phyloP scores from a whole-genome alignment of 179 eudicot species.

The Spinacia oleracea region DNA sequence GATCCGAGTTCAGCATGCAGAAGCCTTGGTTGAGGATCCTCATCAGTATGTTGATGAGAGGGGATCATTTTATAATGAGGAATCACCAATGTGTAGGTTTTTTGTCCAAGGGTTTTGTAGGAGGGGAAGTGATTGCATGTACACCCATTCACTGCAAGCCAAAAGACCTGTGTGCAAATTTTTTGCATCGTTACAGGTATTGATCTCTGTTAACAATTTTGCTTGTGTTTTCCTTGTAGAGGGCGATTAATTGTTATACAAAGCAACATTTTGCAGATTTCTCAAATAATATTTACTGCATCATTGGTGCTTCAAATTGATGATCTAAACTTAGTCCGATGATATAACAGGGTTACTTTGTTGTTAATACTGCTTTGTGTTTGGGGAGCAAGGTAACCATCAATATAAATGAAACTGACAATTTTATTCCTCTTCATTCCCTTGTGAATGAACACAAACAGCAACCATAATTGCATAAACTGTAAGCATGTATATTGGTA shows the following conservation, averaged over 20 bases:
- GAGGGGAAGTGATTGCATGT: slow-evolving; percentile 64
- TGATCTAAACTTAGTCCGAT: neutral
- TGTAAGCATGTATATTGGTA: no score
- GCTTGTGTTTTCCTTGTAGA: neutral
- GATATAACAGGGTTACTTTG: neutral
- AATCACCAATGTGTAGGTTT: slow-evolving; percentile 59
- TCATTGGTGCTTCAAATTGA: neutral
- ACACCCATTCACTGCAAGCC: slow-evolving; percentile 71
- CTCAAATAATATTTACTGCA: slow-evolving; percentile 1
- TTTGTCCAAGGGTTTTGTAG: slow-evolving; percentile 68
- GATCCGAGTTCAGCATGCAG: slow-evolving; percentile 57
- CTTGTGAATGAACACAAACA: slow-evolving; percentile 1
- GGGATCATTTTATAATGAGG: slow-evolving; percentile 30
- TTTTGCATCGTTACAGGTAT: slow-evolving; percentile 78
- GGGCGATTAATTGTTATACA: slow-evolving; percentile 1
- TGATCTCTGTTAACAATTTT: slow-evolving; percentile 10
- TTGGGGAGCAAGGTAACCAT: neutral
- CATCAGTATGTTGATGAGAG: slow-evolving; percentile 21
- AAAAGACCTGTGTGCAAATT: slow-evolving; percentile 69
- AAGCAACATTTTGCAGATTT: neutral
- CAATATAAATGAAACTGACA: neutral
- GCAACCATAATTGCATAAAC: neutral
- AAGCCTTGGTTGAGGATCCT: slow-evolving; percentile 37
- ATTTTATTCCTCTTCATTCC: neutral
- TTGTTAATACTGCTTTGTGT: neutral